Base-by-base conservation (phyloP, 2,329 filamentous ascomycete genomes). In the Coleophoma cylindrospora region DNA sequence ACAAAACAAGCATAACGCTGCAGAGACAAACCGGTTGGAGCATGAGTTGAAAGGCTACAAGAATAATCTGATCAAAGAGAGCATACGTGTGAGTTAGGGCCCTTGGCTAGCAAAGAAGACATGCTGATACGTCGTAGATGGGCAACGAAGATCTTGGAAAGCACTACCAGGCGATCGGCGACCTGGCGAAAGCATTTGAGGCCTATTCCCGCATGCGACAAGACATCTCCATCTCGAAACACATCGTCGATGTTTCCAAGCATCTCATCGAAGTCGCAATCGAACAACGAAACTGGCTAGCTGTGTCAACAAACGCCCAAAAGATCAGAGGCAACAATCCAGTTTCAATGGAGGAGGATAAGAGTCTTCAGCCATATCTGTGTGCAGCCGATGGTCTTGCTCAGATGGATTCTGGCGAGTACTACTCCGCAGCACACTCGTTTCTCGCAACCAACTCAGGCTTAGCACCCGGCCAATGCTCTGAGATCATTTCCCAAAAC, bases 61-160 rank as follows among this genome's bases (percentile, higher is more conserved):
- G 70, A 96, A 96, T 65, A 99, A 97, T 62, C 72, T 97, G 40
- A 91, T 99, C 61, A 96, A 96, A 66, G 94, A 99, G 71, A 96
- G 91, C 71, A 96, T 97, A 62, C 74, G 91, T 59, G 91, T 95
- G 75, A 50, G 79, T 38, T 17, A 10, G 19, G 7, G 7, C 15
- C 17, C 13, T 22, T 6, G 5, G 21, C 14, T n/a, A 8, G 22
- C 9, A n/a, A 10, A 14, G 21, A 38, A 13, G 2, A 17, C 19
- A 17, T 45, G 37, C 33, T 45, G 21, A 47, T 32, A n/a, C 36
- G 21, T 41, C 27, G 15, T 59, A 95, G 89, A 96, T 97, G 84
- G 92, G 90, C 41, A 88, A 96, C 61, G 91, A 96, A 67, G 94
- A 97, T 60, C 74, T 97, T 5, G 94, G 90, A 40, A 83, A 82